Evolutionary conservation across 2,329 filamentous ascomycete species (phyloP), one percentile per base, ranked within the genome.

Genomic region (Magnaporthales sp.): DNA sequence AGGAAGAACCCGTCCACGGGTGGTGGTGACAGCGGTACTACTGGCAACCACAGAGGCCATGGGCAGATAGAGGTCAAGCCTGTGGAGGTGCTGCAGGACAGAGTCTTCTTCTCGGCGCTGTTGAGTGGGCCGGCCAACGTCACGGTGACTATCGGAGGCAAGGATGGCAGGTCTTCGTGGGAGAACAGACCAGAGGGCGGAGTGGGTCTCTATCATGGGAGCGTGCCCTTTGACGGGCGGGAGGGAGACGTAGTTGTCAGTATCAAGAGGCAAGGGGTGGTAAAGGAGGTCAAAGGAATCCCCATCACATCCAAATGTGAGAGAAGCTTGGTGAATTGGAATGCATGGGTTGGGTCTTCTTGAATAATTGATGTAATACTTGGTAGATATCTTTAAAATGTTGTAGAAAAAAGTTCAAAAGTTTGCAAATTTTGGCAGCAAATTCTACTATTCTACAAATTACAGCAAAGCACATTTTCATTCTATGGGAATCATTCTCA

Each of bases 341-440:
- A 65, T 26, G 63, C 63, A 15, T 65, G 63, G 63, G 63, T 65
- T 46, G 63, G 63, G 11, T 22, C 61, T 38, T 24, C 61, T 6
- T 60, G 11, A 24, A 3, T 15, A 2, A 24, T 3, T 60, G 13
- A n/a, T 27, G 51, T 86, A 19, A 46, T 46, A n/a, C 5, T 6
- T 19, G 30, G 3, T 19, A 46, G 38, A 46, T 19, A 46, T 19
- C n/a, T 46, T 7, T 19, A 46, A 7, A n/a, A 7, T 2, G 2
- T 46, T 46, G 15, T 2, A 6, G n/a, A 46, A 46, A 46, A 46
- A 46, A 8, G 15, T 46, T 46, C 4, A 46, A 46, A 46, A 46
- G n/a, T n/a, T n/a, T n/a, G n/a, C n/a, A n/a, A n/a, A n/a, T n/a
- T n/a, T n/a, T n/a, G n/a, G n/a, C n/a, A n/a, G n/a, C n/a, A n/a